Percentiles rank a stretch among this genome's conserved stretches.
Evolutionary conservation across 331 rosid species (phyloP).

Genomic region (Dryas integrifolia): DNA sequence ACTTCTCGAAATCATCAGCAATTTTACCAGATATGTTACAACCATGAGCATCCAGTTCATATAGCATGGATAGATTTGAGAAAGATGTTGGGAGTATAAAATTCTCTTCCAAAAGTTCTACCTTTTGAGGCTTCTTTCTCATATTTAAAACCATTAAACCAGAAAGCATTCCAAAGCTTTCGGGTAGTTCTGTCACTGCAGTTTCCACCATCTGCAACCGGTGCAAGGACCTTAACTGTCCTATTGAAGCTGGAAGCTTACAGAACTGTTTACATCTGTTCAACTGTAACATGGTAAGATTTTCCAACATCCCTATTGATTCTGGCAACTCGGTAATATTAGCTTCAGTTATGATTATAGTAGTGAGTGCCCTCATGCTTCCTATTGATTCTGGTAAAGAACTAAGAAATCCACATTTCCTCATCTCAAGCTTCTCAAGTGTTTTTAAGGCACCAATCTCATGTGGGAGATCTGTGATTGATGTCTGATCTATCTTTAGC

Average conservation of each 20-base stretch:
- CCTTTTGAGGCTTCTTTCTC: constrained; percentile 31
- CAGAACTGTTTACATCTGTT: constrained; percentile 37
- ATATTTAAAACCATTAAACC: constrained; percentile 44
- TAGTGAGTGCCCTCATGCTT: constrained; percentile 34
- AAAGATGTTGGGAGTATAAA: constrained; percentile 44
- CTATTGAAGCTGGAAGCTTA: constrained; percentile 54
- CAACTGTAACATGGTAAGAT: constrained; percentile 44
- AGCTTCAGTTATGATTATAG: constrained; percentile 35
- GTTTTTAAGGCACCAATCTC: constrained; percentile 49
- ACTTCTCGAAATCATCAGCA: constrained; percentile 47
- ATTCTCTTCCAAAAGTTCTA: constrained; percentile 3
- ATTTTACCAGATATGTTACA: constrained; percentile 54
- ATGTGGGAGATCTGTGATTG: constrained; percentile 46
- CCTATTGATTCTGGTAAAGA: constrained; percentile 59
- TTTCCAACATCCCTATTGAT: constrained; percentile 43
- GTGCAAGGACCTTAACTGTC: constrained; percentile 44
- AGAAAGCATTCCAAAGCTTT: constrained; percentile 60
- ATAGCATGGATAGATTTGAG: constrained; percentile 41
- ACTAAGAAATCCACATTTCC: constrained; percentile 41
- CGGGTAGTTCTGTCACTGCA: constrained; percentile 44
- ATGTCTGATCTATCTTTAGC: constrained; percentile 39
- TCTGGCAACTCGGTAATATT: constrained; percentile 46
- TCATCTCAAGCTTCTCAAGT: constrained; percentile 45
- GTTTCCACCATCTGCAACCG: constrained; percentile 47
- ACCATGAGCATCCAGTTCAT: constrained; percentile 38